Evolutionary conservation across 2,329 filamentous ascomycete species (phyloP), one percentile per base, ranked within the genome.

Genomic region (Ascochyta clinopodiicola): DNA sequence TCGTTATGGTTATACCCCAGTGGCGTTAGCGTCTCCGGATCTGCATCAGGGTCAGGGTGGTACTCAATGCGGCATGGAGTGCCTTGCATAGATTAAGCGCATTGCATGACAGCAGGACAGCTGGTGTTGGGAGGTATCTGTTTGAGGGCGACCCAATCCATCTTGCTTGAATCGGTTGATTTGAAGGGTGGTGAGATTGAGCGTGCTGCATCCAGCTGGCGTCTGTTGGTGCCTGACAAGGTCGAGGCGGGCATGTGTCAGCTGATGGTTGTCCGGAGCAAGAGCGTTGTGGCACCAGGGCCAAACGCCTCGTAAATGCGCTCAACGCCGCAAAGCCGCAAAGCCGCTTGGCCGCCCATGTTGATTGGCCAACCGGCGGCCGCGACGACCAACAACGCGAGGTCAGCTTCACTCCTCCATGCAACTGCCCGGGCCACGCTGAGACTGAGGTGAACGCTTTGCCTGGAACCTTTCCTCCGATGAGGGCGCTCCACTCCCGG

Each of bases 401-500:
- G 52, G 29, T 31, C 40, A 50, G 36, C 42, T 32, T 40, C 36
- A 27, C 46, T 50, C 36, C 12, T 29, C 19, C 36, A 7, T 52
- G 48, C 64, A 63, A 59, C 61, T 56, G 63, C 51, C 47, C 59
- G 43, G 60, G 51, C 57, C 61, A 54, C 56, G 56, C 59, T 55
- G 46, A 50, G 51, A 56, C 56, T 57, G 64, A 61, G 62, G 63
- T 66, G 62, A 59, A 58, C 17, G 52, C 31, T 6, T 60, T 48
- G 61, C 59, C 54, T 61, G 57, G 57, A 53, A 45, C 46, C 50
- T 39, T 44, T 44, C 59, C 54, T 63, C 61, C 61, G 60, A 70
- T 71, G 66, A 69, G 66, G 65, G 56, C 69, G 59, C 57, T 67
- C 68, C 63, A 60, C 65, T 63, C 55, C 45, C 46, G 42, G 51